Conservation (phyloP, 495 filamentous ascomycete genomes). For the Friedmanniomyces endolithicus region DNA sequence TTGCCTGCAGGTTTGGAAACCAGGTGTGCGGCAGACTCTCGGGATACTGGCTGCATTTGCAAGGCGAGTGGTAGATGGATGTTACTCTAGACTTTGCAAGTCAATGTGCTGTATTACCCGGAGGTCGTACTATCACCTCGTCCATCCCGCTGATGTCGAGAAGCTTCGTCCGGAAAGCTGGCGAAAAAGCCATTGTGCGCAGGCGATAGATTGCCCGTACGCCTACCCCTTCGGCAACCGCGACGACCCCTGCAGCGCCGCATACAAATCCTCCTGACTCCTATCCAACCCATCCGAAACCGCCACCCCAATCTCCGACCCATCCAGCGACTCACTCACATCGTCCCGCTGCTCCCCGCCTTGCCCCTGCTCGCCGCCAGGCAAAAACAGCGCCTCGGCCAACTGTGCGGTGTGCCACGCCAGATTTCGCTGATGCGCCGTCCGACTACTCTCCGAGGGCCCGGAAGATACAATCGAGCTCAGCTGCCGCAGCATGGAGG, state of each 20-base stretch:
- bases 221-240: neutral
- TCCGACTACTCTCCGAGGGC: conserved; percentile 1
- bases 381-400: conserved; percentile 10
- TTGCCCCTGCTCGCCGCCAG: neutral
- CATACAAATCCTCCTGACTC: neutral
- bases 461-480: neutral
- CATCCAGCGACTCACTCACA: neutral
- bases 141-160: too few species aligned
- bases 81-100: too few species aligned
- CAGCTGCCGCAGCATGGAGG: conserved; percentile 1
- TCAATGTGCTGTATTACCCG: too few species aligned
- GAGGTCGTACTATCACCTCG: too few species aligned
- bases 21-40: too few species aligned
- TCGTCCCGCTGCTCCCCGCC: conserved; percentile 4
- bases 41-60: too few species aligned
- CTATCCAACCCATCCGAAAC: neutral
- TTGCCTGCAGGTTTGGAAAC: too few species aligned
- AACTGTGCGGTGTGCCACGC: conserved; percentile 11
- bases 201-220: too few species aligned
- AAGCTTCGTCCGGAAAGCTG: too few species aligned
- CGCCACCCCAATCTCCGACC: conserved; percentile 1
- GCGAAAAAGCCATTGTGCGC: too few species aligned
- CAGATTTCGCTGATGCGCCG: conserved; percentile 5
- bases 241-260: neutral
- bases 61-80: too few species aligned